A percentile compares a stretch with the other conserved stretches of the same genome.
Evolutionary conservation across 768 basidiomycete species (phyloP).

Genomic region (Dictyophora rubrovolvata): DNA sequence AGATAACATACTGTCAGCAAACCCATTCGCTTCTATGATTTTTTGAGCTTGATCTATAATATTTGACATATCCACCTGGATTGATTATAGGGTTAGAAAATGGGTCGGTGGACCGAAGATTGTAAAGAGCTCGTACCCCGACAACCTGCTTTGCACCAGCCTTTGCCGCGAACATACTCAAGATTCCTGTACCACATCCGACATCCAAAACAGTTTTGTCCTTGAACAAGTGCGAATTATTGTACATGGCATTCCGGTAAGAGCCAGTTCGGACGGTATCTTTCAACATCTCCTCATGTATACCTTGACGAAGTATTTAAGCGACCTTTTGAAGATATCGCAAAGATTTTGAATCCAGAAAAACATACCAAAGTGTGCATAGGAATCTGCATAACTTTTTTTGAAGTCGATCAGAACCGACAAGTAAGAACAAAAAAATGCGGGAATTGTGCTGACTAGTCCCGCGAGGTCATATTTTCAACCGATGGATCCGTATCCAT

Average conservation of each 20-base stretch:
- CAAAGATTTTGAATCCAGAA: neutral
- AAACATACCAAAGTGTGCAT: slow-evolving; percentile 80
- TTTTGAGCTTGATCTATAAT: slow-evolving; percentile 98
- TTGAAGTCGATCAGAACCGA: slow-evolving; percentile 1
- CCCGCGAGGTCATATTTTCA: slow-evolving; percentile 65
- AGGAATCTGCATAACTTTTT: slow-evolving; percentile 84
- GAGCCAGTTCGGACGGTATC: slow-evolving; percentile 91
- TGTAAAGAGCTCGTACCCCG: slow-evolving; percentile 46
- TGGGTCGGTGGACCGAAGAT: neutral
- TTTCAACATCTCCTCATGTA: slow-evolving; percentile 99
- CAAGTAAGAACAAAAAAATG: slow-evolving; percentile 22
- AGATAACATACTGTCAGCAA: slow-evolving; percentile 71
- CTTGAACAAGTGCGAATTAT: slow-evolving; percentile 92
- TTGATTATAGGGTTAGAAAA: neutral
- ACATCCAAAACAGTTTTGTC: slow-evolving; percentile 96
- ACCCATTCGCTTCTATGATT: slow-evolving; percentile 94
- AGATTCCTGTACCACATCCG: slow-evolving; percentile 95
- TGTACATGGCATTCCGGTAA: slow-evolving; percentile 88
- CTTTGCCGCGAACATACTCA: slow-evolving; percentile 97
- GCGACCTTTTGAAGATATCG: neutral
- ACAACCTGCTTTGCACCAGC: slow-evolving; percentile 92
- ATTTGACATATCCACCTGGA: slow-evolving; percentile 98
- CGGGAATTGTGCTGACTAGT: slow-evolving; percentile 62
- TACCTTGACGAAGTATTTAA: slow-evolving; percentile 40
- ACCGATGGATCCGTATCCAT: slow-evolving; percentile 8